Conservation (phyloP, 805 yeast genomes). For the Diddensiella santjacobensis region DNA sequence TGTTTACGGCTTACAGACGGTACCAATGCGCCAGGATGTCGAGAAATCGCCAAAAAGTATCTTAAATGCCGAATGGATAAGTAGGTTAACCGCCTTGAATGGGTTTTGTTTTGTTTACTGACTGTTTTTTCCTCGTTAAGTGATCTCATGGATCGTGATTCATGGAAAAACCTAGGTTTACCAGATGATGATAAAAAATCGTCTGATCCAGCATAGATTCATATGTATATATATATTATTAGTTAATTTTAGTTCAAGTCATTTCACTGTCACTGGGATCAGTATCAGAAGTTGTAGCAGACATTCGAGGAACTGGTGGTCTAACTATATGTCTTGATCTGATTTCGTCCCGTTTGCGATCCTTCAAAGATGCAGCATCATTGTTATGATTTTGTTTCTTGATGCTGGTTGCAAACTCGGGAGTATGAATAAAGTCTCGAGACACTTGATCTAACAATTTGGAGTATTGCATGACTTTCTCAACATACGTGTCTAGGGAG, state of each 20-base stretch:
- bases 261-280: conserved; percentile 1
- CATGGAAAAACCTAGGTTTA: conserved; percentile 59
- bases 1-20: conserved; percentile 78
- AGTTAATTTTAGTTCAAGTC: neutral
- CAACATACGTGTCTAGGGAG: neutral
- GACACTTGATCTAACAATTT: neutral
- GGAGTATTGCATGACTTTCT: neutral
- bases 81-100: conserved; percentile 32
- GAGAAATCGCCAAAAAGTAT: conserved; percentile 76
- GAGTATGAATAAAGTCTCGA: neutral
- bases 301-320: too few relatives aligned
- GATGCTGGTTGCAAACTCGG: neutral
- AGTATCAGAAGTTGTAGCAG: neutral
- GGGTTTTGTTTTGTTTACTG: too few relatives aligned
- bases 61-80: conserved; percentile 87
- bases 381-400: neutral
- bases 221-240: neutral
- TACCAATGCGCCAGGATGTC: conserved; percentile 86
- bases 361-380: neutral
- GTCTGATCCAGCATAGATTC: neutral
- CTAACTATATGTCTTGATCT: neutral
- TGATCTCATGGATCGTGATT: conserved; percentile 55
- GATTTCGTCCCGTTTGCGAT: neutral
- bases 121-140: conserved; percentile 23
- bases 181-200: conserved; percentile 43